phyloP scores from a whole-genome alignment of 2,329 filamentous ascomycete species.

The Didymella pomorum region DNA sequence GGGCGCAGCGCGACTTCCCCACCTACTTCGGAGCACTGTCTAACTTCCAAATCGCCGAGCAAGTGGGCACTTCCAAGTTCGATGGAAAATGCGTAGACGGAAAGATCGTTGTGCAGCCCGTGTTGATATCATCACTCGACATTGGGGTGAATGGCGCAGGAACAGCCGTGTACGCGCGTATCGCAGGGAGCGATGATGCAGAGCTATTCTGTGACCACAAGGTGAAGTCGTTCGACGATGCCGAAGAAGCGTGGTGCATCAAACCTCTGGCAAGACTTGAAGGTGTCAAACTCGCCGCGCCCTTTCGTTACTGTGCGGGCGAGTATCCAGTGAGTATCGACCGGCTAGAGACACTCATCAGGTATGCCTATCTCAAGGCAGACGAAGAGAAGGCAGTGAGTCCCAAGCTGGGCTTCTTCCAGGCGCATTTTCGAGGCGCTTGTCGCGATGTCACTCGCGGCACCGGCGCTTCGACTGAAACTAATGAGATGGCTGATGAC shows the following conservation, averaged over 20 bases:
- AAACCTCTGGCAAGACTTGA: neutral
- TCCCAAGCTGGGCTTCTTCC: slow-evolving; percentile 4
- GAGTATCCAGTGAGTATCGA: neutral
- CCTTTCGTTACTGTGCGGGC: neutral
- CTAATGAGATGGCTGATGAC: neutral
- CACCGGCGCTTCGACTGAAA: neutral
- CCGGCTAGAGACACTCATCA: slow-evolving; percentile 6
- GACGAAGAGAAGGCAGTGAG: neutral
- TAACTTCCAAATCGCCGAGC: neutral
- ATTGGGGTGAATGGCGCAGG: neutral
- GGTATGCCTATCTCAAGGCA: neutral
- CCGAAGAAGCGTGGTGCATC: neutral
- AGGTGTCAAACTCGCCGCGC: neutral
- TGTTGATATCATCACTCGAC: neutral
- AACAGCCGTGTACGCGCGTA: neutral
- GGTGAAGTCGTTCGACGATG: neutral
- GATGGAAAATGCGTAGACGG: neutral
- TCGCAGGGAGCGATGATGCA: neutral
- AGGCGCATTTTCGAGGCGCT: slow-evolving; percentile 7
- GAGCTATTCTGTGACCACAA: neutral
- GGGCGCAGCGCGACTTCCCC: slow-evolving; percentile 6
- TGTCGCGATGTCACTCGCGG: slow-evolving; percentile 3
- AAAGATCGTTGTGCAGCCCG: neutral
- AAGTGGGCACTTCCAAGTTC: neutral
- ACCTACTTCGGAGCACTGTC: neutral